Base-by-base conservation (phyloP, 2,329 filamentous ascomycete genomes). In the Phaeosphaeria sp. region DNA sequence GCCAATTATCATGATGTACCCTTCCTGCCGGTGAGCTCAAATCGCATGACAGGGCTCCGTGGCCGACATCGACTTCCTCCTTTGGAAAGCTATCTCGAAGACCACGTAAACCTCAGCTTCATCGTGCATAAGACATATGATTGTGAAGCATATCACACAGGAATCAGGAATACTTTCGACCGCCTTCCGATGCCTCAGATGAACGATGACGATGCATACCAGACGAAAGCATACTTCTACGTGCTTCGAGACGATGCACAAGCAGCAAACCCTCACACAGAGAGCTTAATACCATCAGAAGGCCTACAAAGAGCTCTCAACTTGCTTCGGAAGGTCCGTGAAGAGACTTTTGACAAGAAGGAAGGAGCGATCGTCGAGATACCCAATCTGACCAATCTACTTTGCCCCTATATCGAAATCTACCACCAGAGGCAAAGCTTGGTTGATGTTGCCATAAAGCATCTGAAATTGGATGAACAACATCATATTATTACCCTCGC, bases 401-500 rank as follows among this genome's bases (percentile, higher is more conserved):
- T n/a, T n/a, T n/a, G n/a, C 22, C 50, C 50, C 6, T 53, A 53
- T n/a, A 39, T 53, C 8, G 33, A 53, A n/a, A 39, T 53, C 11
- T 53, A 53, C 40, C n/a, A 46, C 24, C 27, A n/a, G 13, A 45
- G 24, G 15, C 9, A 43, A 21, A 7, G 30, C 18, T n/a, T 53
- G 7, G 9, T 6, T 18, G 42, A 42, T 13, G 6, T 13, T 15
- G 15, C 25, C 22, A 24, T 20, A 27, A 9, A 6, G 25, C 9
- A 5, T 6, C 25, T 13, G 11, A 18, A n/a, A 11, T 11, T 48
- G 3, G 3, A 8, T 30, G 18, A 25, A 20, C 33, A n/a, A 6
- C 6, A 4, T 22, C 46, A 55, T 17, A 4, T 50, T 2, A 13
- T 24, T 8, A 27, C n/a, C 2, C 25, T 55, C 6, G 44, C 22